phyloP scores from a whole-genome alignment of 73 alveolate species.

The Durusdinium trenchii region DNA sequence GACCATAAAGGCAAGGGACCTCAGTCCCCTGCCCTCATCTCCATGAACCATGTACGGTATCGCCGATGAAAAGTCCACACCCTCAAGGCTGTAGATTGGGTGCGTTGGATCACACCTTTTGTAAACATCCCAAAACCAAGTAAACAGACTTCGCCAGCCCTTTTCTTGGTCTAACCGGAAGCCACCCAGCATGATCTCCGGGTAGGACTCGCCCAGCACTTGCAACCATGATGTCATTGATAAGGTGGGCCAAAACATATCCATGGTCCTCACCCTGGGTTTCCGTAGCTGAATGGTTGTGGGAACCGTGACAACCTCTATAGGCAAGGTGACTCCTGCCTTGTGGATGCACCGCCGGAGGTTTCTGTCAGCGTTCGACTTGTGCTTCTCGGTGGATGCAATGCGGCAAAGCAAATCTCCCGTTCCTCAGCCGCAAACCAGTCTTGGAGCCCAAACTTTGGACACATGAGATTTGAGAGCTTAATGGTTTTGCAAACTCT shows the following conservation, averaged over 20 bases:
- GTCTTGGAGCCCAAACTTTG: neutral
- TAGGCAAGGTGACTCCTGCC: neutral
- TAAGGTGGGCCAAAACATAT: neutral
- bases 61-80: neutral
- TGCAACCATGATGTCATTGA: neutral
- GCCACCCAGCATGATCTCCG: neutral
- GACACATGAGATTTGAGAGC: neutral
- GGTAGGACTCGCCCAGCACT: neutral
- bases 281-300: neutral
- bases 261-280: neutral
- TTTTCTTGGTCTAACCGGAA: neutral
- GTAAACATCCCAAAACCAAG: neutral
- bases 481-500: neutral
- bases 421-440: neutral
- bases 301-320: neutral
- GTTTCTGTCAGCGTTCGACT: neutral
- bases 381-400: neutral
- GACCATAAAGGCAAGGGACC: slow-evolving; percentile 7
- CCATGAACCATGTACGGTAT: slow-evolving; percentile 14
- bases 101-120: neutral
- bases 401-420: neutral
- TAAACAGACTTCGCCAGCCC: neutral
- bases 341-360: neutral
- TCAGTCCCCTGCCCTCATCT: slow-evolving; percentile 52
- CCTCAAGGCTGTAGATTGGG: neutral